Conservation (phyloP, 805 yeast genomes). For the Kurtzmaniella fragi region DNA sequence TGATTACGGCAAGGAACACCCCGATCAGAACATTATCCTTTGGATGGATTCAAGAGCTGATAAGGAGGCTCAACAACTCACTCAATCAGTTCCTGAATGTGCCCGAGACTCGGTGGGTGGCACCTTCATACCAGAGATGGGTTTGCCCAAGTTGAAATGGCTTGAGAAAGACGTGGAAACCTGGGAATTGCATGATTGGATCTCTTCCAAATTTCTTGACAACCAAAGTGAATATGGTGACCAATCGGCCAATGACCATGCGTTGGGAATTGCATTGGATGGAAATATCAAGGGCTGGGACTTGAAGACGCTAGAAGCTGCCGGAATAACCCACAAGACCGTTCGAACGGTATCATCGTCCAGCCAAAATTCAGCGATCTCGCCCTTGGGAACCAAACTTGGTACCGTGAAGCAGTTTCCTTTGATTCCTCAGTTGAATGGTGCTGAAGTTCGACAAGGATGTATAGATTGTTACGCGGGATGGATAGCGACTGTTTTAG, state of each 20-base stretch:
- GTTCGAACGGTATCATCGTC: too few species aligned
- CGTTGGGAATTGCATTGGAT: conserved; percentile 37
- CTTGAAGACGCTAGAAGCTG: conserved; percentile 13
- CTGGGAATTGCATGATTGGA: conserved; percentile 52
- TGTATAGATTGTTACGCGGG: conserved; percentile 60
- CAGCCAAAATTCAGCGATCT: too few species aligned
- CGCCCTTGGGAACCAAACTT: too few species aligned
- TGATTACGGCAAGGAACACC: conserved; percentile 9
- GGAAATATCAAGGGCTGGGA: conserved; percentile 58
- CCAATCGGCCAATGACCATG: conserved; percentile 4
- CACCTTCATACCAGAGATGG: conserved; percentile 52
- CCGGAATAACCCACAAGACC: conserved; percentile 13
- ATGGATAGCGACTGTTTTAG: conserved; percentile 35
- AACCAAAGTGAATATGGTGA: neutral
- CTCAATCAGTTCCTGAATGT: conserved; percentile 14
- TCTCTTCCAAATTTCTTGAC: conserved; percentile 20
- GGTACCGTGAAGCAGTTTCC: too few species aligned
- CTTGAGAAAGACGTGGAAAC: conserved; percentile 25
- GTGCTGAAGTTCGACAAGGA: conserved; percentile 35
- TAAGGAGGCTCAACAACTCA: conserved; percentile 25
- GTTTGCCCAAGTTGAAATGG: conserved; percentile 46
- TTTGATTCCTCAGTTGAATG: neutral
- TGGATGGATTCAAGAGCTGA: conserved; percentile 57
- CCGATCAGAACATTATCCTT: conserved; percentile 39
- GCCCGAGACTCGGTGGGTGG: conserved; percentile 34